Percentiles rank a stretch among this genome's conserved stretches.
phyloP scores from a whole-genome alignment of 2,329 filamentous ascomycete species.

The Monilinia polystroma region DNA sequence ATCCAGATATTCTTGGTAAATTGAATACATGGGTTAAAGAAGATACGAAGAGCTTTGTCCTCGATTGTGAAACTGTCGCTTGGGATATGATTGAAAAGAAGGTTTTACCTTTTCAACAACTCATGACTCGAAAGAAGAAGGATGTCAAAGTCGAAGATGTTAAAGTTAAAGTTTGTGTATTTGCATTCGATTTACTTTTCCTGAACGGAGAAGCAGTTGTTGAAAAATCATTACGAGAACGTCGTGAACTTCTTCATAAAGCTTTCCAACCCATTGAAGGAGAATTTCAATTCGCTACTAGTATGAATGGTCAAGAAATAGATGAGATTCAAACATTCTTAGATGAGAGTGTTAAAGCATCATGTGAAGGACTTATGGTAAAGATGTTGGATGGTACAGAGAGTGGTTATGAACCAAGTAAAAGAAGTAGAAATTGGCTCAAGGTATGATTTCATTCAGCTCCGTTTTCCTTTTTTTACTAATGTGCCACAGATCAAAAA shows the following conservation, averaged over 20 bases:
- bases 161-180: constrained; percentile 95
- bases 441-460: constrained; percentile 59
- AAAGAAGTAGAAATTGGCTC: constrained; percentile 96
- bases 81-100: constrained; percentile 97
- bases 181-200: constrained; percentile 93
- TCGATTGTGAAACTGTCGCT: constrained; percentile 97
- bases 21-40: constrained; percentile 85
- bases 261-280: constrained; percentile 79
- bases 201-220: constrained; percentile 89
- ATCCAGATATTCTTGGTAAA: constrained; percentile 90
- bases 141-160: constrained; percentile 95
- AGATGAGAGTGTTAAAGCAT: constrained; percentile 92
- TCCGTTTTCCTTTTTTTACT: constrained; percentile 6
- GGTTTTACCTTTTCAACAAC: constrained; percentile 91
- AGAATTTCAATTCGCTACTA: constrained; percentile 87
- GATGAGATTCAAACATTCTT: constrained; percentile 91
- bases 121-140: constrained; percentile 98
- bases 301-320: constrained; percentile 81
- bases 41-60: constrained; percentile 88
- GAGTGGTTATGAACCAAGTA: constrained; percentile 93
- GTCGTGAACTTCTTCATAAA: constrained; percentile 69
- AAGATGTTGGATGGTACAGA: constrained; percentile 97
- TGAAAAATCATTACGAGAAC: constrained; percentile 79
- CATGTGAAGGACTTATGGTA: constrained; percentile 97
- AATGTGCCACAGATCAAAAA: constrained; percentile 75